Percentiles rank a stretch among this genome's conserved stretches.
Evolutionary conservation across 352 stramenopile species (phyloP).

Genomic region (Pythium biforme): DNA sequence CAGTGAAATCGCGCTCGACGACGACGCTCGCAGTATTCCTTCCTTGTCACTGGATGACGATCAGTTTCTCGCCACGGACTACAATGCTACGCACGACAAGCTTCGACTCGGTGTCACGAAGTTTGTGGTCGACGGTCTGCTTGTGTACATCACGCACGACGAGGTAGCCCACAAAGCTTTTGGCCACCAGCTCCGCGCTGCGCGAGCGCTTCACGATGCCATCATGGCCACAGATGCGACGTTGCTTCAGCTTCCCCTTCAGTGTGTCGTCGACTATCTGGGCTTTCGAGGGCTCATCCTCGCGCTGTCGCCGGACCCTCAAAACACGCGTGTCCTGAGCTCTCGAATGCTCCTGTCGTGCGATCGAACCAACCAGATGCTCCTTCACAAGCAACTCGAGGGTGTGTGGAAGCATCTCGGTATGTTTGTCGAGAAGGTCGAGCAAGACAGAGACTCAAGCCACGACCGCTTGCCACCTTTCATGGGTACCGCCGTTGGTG

Average conservation of each 20-base stretch:
- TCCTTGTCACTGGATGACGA: conserved; percentile 26
- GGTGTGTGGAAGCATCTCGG: background rate
- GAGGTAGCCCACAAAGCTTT: conserved; percentile 26
- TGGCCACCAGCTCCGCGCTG: conserved; percentile 52
- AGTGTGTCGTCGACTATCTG: conserved; percentile 61
- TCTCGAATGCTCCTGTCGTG: conserved; percentile 19
- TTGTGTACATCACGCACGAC: conserved; percentile 35
- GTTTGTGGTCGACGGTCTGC: conserved; percentile 34
- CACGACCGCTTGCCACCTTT: conserved; percentile 9
- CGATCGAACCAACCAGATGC: background rate
- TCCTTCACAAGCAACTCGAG: background rate
- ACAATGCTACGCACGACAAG: conserved; percentile 8
- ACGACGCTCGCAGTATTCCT: conserved; percentile 24
- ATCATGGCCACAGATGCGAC: background rate
- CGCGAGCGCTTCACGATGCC: conserved; percentile 32
- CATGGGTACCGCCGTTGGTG: background rate
- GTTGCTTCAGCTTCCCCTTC: conserved; percentile 43
- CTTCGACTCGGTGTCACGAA: conserved; percentile 19
- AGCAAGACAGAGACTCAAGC: background rate
- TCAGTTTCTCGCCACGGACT: conserved; percentile 43
- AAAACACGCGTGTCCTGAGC: conserved; percentile 12
- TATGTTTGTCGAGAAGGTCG: background rate
- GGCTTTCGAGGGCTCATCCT: conserved; percentile 54
- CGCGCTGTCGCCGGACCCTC: conserved; percentile 5
- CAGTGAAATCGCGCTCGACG: conserved; percentile 32